A percentile compares a stretch with the other conserved stretches of the same genome.
phyloP scores from a whole-genome alignment of 2,329 filamentous ascomycete species.

The Aspergillus pseudotamarii region DNA sequence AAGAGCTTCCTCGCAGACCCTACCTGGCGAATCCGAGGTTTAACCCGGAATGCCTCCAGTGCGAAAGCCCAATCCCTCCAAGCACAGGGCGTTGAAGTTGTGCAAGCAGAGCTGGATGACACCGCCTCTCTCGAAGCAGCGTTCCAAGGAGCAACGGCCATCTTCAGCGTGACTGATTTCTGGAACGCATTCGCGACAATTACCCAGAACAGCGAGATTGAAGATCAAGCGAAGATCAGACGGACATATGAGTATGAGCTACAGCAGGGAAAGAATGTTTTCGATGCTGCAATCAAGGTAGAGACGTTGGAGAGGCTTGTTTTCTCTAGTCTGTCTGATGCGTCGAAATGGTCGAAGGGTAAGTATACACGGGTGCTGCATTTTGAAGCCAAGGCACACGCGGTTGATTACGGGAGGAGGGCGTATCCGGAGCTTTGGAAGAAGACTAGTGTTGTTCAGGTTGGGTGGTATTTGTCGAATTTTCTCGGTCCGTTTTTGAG shows the following conservation, averaged over 20 bases:
- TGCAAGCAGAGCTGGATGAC: conserved; percentile 39
- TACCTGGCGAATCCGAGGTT: conserved; percentile 18
- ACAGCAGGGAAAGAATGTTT: conserved; percentile 40
- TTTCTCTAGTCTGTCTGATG: conserved; percentile 41
- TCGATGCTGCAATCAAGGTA: conserved; percentile 39
- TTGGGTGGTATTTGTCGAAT: conserved; percentile 40
- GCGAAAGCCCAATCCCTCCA: conserved; percentile 35
- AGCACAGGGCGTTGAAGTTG: conserved; percentile 40
- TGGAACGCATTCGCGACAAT: conserved; percentile 25
- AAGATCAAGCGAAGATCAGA: conserved; percentile 7
- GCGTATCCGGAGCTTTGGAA: conserved; percentile 29
- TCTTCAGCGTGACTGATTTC: conserved; percentile 45
- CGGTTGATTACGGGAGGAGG: conserved; percentile 33
- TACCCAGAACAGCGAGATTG: conserved; percentile 18
- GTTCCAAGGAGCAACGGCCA: conserved; percentile 41
- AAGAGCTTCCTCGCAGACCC: conserved; percentile 17
- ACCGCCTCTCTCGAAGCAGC: conserved; percentile 33
- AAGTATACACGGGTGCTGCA: conserved; percentile 47
- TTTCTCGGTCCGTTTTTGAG: conserved; percentile 6
- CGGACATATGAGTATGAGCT: conserved; percentile 29
- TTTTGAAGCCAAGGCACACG: conserved; percentile 47
- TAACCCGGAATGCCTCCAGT: conserved; percentile 49
- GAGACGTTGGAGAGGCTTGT: conserved; percentile 42
- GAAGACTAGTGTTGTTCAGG: conserved; percentile 36
- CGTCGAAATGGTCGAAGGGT: conserved; percentile 41